phyloP scores from a whole-genome alignment of 176 grass and related monocot genomes.

The Pontederia paniculata region DNA sequence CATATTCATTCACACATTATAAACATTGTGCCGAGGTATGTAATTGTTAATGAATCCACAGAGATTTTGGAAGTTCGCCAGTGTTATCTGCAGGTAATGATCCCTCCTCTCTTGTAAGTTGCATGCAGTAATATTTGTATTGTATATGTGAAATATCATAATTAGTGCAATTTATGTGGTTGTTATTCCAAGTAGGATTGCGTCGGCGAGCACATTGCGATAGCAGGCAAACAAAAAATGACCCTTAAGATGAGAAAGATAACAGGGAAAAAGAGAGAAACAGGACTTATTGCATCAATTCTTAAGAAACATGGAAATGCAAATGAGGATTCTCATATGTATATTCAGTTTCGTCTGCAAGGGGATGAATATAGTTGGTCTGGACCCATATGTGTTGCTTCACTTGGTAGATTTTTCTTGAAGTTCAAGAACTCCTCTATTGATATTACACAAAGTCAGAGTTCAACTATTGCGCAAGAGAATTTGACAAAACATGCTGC shows the following conservation, averaged over 20 bases:
- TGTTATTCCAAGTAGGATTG: constrained; percentile 37
- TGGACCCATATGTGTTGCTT: constrained; percentile 61
- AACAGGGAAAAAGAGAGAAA: constrained; percentile 38
- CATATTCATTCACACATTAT: constrained; percentile 52
- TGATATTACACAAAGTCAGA: constrained; percentile 16
- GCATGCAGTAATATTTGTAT: constrained; percentile 18
- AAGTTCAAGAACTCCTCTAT: constrained; percentile 49
- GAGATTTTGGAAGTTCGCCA: constrained; percentile 52
- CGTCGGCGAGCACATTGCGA: constrained; percentile 39
- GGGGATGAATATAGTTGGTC: constrained; percentile 53
- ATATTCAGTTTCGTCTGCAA: constrained; percentile 53
- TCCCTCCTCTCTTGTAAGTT: constrained; percentile 15
- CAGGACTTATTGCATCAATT: constrained; percentile 58
- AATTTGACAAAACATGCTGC: constrained; percentile 48
- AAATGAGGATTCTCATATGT: constrained; percentile 58
- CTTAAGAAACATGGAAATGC: constrained; percentile 54
- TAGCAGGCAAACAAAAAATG: constrained; percentile 50
- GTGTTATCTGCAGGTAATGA: constrained; percentile 56
- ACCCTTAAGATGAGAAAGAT: constrained; percentile 50
- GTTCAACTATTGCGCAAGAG: constrained; percentile 20
- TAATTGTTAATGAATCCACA: constrained; percentile 59
- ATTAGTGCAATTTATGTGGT: constrained; percentile 19
- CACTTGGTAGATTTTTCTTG: constrained; percentile 65
- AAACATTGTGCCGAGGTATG: constrained; percentile 64
- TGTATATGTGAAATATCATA: constrained; percentile 9